These are phyloP conservation scores for Pseudonitzschia pungens DNA, from an alignment of 108 stramenopile genomes.

Conservation along the genomic window DNA sequence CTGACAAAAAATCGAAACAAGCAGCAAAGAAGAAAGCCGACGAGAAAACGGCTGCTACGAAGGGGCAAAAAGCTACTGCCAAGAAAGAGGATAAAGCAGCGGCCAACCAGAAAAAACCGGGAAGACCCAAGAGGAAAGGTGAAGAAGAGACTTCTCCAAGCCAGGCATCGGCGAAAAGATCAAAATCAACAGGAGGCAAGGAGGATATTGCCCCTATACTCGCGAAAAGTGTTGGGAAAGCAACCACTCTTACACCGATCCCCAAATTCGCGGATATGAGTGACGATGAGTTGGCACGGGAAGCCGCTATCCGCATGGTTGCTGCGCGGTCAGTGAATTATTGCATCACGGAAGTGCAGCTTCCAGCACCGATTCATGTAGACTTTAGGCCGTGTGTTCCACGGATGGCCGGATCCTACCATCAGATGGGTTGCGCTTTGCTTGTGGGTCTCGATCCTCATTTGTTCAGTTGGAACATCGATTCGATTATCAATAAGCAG, in stretches of 20 bases:
- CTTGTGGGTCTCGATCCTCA: constrained; percentile 62
- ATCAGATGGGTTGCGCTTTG: constrained; percentile 48
- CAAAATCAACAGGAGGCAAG: constrained; percentile 18
- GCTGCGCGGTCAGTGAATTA: constrained; percentile 38
- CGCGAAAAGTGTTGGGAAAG: constrained; percentile 42
- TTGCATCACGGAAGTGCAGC: constrained; percentile 20
- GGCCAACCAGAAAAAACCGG: constrained; percentile 14
- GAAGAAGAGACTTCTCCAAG: background rate
- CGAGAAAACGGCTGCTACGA: constrained; percentile 15
- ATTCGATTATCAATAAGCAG: constrained; percentile 45
- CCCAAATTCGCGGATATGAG: constrained; percentile 44
- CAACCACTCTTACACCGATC: constrained; percentile 49
- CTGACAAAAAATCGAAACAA: constrained; percentile 54
- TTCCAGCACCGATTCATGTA: constrained; percentile 24
- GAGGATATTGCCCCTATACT: constrained; percentile 35
- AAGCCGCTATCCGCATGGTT: constrained; percentile 20
- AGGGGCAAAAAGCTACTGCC: constrained; percentile 24
- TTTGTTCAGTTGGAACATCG: constrained; percentile 64
- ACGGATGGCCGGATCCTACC: constrained; percentile 4
- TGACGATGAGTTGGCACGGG: constrained; percentile 43
- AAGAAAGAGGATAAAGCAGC: constrained; percentile 34
- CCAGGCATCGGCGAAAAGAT: constrained; percentile 15
- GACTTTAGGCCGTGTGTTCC: constrained; percentile 40
- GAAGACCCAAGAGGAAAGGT: constrained; percentile 9
- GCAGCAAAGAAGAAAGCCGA: constrained; percentile 33